phyloP scores from a whole-genome alignment of 2,329 filamentous ascomycete genomes.

The Zasmidium angulare region DNA sequence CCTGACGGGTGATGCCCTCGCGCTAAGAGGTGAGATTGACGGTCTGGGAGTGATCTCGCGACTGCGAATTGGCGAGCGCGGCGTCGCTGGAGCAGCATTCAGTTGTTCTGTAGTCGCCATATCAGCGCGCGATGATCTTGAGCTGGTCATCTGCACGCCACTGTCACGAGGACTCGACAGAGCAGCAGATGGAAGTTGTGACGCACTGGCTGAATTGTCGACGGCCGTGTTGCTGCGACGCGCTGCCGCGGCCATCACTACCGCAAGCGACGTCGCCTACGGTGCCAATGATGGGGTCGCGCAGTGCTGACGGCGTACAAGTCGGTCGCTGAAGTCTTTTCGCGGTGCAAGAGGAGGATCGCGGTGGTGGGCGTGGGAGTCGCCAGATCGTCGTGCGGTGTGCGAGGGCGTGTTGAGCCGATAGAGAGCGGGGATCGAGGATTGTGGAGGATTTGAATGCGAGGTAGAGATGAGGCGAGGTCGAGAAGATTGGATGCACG shows the following conservation, averaged over 20 bases:
- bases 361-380: not conserved
- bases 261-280: not conserved
- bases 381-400: not conserved
- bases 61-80: not conserved
- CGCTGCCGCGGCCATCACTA: not conserved
- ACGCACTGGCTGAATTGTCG: not conserved
- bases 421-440: not conserved
- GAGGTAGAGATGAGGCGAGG: not conserved
- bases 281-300: not conserved
- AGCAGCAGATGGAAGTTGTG: not conserved
- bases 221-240: not conserved
- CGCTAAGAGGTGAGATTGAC: constrained; percentile 37
- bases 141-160: not conserved
- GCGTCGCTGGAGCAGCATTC: not conserved
- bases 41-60: constrained; percentile 19
- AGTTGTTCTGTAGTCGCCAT: not conserved
- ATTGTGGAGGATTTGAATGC: not conserved
- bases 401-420: not conserved
- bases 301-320: not conserved
- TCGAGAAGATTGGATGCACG: not conserved
- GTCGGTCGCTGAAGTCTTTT: not conserved
- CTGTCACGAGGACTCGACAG: not conserved
- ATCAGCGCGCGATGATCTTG: not conserved
- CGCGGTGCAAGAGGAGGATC: not conserved
- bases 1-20: constrained; percentile 30